A percentile compares a stretch with the other conserved stretches of the same genome.
phyloP scores from a whole-genome alignment of 257 asterid genomes.

The Paulownia fortunei region DNA sequence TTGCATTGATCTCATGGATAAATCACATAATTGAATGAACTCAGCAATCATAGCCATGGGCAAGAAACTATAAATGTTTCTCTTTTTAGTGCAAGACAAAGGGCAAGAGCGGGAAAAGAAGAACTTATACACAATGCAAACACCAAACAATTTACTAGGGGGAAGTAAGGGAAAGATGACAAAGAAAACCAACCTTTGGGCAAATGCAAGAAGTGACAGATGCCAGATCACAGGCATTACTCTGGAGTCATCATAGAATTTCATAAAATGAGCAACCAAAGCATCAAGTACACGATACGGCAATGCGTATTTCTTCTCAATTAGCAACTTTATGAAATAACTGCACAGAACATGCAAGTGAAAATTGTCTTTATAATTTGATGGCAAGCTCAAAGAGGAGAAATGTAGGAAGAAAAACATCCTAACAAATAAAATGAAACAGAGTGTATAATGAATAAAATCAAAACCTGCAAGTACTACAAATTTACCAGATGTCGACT shows the following conservation, averaged over 20 bases:
- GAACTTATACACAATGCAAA: not conserved
- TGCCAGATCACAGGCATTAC: conserved; percentile 99
- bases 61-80: not conserved
- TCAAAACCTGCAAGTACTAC: not conserved
- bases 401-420: conserved; percentile 6
- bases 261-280: conserved; percentile 90
- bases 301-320: conserved; percentile 97
- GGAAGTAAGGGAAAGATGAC: conserved; percentile 7
- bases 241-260: conserved; percentile 70
- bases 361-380: not conserved
- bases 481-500: not conserved
- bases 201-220: conserved; percentile 95
- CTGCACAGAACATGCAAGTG: conserved; percentile 48
- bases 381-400: not conserved
- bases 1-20: not conserved
- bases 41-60: not conserved
- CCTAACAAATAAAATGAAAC: not conserved
- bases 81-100: not conserved
- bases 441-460: not conserved
- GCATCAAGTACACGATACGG: conserved; percentile 98
- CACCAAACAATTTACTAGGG: not conserved
- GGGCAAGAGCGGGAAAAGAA: not conserved
- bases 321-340: conserved; percentile 73
- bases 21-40: not conserved
- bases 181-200: conserved; percentile 65